Percentiles rank a stretch among this genome's conserved stretches.
Conservation (phyloP, 169 alveolate genomes). For the Eimeria brunetti region DNA sequence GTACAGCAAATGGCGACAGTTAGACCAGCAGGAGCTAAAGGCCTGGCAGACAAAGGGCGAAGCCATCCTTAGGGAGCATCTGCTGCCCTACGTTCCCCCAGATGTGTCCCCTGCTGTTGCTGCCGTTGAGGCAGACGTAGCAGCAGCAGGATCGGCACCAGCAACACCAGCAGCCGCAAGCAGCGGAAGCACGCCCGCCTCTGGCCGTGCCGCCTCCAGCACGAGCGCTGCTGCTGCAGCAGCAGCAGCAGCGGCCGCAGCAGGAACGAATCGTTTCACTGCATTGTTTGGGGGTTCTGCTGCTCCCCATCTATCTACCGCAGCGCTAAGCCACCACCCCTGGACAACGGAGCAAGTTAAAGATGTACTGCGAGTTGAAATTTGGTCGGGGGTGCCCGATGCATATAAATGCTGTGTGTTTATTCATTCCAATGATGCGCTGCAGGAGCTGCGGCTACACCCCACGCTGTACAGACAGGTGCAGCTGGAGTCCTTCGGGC, state of each 20-base stretch:
- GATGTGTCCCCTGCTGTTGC: slow-evolving; percentile 41
- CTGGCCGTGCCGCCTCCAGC: slow-evolving; percentile 23
- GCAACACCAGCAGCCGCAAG: slow-evolving; percentile 11
- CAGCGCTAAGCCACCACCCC: slow-evolving; percentile 36
- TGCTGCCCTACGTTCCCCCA: slow-evolving; percentile 33
- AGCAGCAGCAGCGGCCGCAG: slow-evolving; percentile 34
- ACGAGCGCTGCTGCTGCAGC: background rate
- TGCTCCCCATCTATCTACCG: background rate
- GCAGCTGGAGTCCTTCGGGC: slow-evolving; percentile 74
- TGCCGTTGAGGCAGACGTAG: slow-evolving; percentile 35
- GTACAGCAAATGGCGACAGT: slow-evolving; percentile 39
- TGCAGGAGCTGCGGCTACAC: slow-evolving; percentile 25
- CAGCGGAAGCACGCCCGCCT: slow-evolving; percentile 34
- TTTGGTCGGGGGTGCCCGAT: slow-evolving; percentile 76
- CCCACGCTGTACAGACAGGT: slow-evolving; percentile 62
- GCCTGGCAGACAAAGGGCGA: slow-evolving; percentile 10
- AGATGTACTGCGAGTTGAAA: slow-evolving; percentile 38
- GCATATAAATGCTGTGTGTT: slow-evolving; percentile 35
- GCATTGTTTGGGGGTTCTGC: slow-evolving; percentile 21
- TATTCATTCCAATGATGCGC: slow-evolving; percentile 72
- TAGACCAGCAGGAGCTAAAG: slow-evolving; percentile 14
- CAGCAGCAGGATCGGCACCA: background rate
- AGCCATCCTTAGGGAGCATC: slow-evolving; percentile 27
- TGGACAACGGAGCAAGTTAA: slow-evolving; percentile 12
- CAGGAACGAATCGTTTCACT: slow-evolving; percentile 6